Evolutionary conservation across 169 alveolate species (phyloP).

Genomic region (Babesia divergens): DNA sequence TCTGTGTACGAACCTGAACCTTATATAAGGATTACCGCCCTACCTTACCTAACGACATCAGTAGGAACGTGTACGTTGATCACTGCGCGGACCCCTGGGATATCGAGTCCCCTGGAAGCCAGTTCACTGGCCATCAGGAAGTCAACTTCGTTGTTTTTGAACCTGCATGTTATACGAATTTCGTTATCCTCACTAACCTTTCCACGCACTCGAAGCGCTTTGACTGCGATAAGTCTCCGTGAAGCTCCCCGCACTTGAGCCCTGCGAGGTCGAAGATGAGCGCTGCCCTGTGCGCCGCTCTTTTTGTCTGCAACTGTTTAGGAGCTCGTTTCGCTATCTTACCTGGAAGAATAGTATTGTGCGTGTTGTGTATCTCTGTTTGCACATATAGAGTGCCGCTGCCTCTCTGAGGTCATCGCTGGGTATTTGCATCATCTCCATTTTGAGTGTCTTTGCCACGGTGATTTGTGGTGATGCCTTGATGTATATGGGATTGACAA

Average conservation of each 20-base stretch:
- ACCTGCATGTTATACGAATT: conserved; percentile 85
- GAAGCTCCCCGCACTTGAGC: conserved; percentile 88
- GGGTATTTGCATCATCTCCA: conserved; percentile 78
- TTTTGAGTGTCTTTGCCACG: conserved; percentile 76
- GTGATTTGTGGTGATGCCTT: conserved; percentile 50
- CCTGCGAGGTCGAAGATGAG: conserved; percentile 82
- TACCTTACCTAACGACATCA: conserved; percentile 71
- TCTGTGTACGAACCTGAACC: conserved; percentile 88
- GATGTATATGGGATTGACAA: conserved; percentile 77
- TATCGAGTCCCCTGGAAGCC: conserved; percentile 94
- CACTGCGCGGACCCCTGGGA: conserved; percentile 87
- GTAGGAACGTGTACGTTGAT: conserved; percentile 90
- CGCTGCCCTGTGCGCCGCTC: conserved; percentile 86
- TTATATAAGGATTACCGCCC: not conserved
- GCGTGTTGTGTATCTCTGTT: conserved; percentile 85
- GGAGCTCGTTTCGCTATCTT: conserved; percentile 69
- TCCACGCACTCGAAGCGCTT: conserved; percentile 89
- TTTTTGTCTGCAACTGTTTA: conserved; percentile 86
- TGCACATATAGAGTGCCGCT: conserved; percentile 87
- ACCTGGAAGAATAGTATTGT: conserved; percentile 85
- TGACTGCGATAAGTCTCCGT: conserved; percentile 91
- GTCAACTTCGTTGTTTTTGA: conserved; percentile 84
- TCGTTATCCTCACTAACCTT: conserved; percentile 22
- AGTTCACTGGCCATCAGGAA: conserved; percentile 92
- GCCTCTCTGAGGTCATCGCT: conserved; percentile 57